Base-by-base conservation (phyloP, 192 early-diverging fungal genomes). In the Anaeromyces robustus region DNA sequence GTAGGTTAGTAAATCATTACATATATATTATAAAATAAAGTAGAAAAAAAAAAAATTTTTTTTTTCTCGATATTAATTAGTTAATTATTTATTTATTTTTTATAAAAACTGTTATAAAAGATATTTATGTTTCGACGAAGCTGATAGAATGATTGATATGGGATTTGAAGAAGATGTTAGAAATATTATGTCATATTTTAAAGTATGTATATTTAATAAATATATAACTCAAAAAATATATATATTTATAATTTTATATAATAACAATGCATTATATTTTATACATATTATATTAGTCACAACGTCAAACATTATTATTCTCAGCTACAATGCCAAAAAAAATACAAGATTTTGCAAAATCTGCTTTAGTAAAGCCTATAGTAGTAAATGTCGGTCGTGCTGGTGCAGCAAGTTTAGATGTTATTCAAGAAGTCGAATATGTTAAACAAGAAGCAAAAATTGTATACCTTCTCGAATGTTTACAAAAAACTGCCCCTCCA, bases 61-160 rank as follows among this genome's bases (percentile, higher is more conserved):
- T 34, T 34, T 7, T 34, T 12, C 12, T 34, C 12, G 32, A 34
- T 34, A 34, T 7, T 34, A 34, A 34, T 34, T n/a, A n/a, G n/a
- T n/a, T n/a, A n/a, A n/a, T n/a, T n/a, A n/a, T n/a, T n/a, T n/a
- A n/a, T n/a, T n/a, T n/a, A n/a, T n/a, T n/a, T n/a, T n/a, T n/a
- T n/a, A n/a, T n/a, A n/a, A 77, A 43, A 82, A 43, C 16, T 41
- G 30, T 82, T 29, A 32, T 11, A 83, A 22, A 29, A 88, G 87
- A 80, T 91, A 85, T 82, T 85, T 99, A 83, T 96, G 96, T 82
- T 91, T 98, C 92, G 97, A 99, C 86, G 97, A 99, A 85, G 97
- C 97, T 18, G 97, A 99, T 91, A 89, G 97, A 80, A 99, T 99
- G 97, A 92, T 99, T 79, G 97, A 99, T 84, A 94, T 97, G 92